Conservation (phyloP, 495 filamentous ascomycete genomes). For the Penicillium turbatum region DNA sequence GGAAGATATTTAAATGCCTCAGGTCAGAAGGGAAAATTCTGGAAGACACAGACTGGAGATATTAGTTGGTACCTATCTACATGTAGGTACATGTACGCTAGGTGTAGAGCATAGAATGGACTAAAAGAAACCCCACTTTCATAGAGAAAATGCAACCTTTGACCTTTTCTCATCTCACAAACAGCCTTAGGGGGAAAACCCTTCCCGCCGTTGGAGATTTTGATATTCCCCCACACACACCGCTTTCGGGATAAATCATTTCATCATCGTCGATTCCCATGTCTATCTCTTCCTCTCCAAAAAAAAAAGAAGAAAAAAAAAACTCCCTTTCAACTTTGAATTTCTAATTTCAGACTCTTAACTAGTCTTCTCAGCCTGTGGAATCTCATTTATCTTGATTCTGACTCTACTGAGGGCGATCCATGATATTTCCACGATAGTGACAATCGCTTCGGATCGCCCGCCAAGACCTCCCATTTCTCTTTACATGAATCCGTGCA, state of each 20-base stretch:
- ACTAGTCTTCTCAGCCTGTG: too few species aligned
- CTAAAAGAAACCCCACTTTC: too few species aligned
- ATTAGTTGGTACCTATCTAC: too few species aligned
- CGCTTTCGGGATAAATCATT: slow-evolving; percentile 10
- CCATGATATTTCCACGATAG: slow-evolving; percentile 3
- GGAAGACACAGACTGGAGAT: background rate
- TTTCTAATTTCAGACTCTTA: background rate
- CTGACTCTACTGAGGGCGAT: slow-evolving; percentile 9
- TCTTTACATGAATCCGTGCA: slow-evolving; percentile 24
- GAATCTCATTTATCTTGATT: too few species aligned
- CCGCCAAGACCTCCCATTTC: slow-evolving; percentile 17
- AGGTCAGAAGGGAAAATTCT: slow-evolving; percentile 3
- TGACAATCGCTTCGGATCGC: slow-evolving; percentile 12
- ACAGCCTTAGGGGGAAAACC: too few species aligned
- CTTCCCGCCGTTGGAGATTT: background rate
- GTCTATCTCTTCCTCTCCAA: background rate
- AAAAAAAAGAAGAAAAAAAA: background rate
- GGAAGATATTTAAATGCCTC: slow-evolving; percentile 21
- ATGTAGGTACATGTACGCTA: too few species aligned
- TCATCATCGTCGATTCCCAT: slow-evolving; percentile 6
- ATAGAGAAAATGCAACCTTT: too few species aligned
- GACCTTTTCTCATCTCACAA: too few species aligned
- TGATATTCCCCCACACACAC: background rate
- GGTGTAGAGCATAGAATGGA: too few species aligned
- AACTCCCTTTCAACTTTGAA: background rate